Percentiles rank a stretch among this genome's conserved stretches.
Evolutionary conservation across 257 asterid species (phyloP).

Genomic region (Salvia splendens): DNA sequence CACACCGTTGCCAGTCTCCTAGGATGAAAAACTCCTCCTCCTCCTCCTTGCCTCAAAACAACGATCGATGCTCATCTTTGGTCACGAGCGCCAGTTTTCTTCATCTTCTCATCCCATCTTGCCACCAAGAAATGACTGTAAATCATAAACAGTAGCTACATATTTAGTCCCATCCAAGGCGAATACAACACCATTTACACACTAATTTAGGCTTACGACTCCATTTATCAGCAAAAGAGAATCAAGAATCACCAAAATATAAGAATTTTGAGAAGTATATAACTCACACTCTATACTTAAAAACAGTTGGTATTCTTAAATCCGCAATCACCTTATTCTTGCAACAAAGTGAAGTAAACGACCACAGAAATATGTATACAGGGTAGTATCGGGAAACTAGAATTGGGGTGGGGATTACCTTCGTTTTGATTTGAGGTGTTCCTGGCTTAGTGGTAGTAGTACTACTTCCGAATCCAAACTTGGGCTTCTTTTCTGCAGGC

Average conservation of each 20-base stretch:
- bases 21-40: no score
- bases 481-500: conserved; percentile 71
- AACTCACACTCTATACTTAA: no score
- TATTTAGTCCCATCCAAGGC: not conserved
- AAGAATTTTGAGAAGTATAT: not conserved
- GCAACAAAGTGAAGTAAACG: no score
- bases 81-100: not conserved
- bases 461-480: conserved; percentile 61
- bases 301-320: no score
- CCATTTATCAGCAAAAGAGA: not conserved
- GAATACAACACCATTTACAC: not conserved
- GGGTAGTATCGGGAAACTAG: no score
- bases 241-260: not conserved
- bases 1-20: no score
- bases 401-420: conserved; percentile 35
- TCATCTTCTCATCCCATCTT: conserved; percentile 17
- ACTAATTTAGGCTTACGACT: not conserved
- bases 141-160: not conserved
- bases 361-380: no score
- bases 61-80: no score
- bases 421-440: conserved; percentile 47
- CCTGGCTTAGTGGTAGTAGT: conserved; percentile 51
- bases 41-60: no score
- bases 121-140: conserved; percentile 26
- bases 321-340: no score